Base-by-base conservation (phyloP, 345 rosid genomes). In the Limnanthes douglasii region DNA sequence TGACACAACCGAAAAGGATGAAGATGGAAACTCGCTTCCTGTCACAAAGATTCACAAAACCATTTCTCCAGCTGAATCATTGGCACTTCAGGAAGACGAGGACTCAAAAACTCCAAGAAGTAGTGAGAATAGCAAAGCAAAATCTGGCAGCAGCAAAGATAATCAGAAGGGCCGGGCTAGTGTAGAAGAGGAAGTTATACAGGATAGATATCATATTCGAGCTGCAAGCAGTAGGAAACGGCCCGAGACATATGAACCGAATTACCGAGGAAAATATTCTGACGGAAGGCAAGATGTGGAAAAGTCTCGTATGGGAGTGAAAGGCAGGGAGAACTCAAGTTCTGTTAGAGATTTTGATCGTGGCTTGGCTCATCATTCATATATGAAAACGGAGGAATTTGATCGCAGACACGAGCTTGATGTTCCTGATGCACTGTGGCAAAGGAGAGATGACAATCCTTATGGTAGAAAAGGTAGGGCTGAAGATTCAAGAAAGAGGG, bases 121-220 rank as follows among this genome's bases (percentile, higher is more conserved):
- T 57, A 80, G 88, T 48, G 96, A 84, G 45, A 70, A 71, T 55
- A 77, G 88, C 60, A 80, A 90, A 77, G 85, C 73, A 47, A 72
- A 75, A 66, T 80, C 94, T 26, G 83, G 78, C 16, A 77, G 85
- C 66, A 73, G 84, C 59, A 70, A 65, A 56, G 94, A 90, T 60
- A 21, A 63, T 65, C 78, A 61, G 45, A 80, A 72, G 56, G 46
- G 69, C 56, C 71, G 52, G 37, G 85, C 70, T 59, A 56, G 69
- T 37, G 64, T 49, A 34, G 98, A 80, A 27, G 98, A 90, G 55
- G 98, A 90, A 63, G 80, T 80, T 54, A 51, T 70, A 54, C 93
- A 84, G 67, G 82, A 49, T 48, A 59, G 65, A 31, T 64, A 51
- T 43, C 60, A 55, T 40, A 34, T 54, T 23, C 79, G 60, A 20